phyloP scores from a whole-genome alignment of 2,329 filamentous ascomycete species.

The Aureobasidium zeae region DNA sequence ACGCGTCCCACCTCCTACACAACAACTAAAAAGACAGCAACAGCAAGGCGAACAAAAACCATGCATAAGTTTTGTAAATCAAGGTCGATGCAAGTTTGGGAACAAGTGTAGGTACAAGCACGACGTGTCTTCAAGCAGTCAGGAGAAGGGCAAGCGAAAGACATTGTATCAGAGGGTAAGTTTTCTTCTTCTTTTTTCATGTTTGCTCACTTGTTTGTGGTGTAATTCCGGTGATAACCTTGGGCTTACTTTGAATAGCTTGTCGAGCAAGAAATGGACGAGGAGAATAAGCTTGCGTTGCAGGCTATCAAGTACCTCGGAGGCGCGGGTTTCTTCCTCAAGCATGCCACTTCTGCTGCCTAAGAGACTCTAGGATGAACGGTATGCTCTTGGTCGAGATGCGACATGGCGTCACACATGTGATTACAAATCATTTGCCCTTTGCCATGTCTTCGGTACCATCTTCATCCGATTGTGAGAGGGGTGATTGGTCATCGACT shows the following conservation, averaged over 20 bases:
- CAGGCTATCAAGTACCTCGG: conserved; percentile 40
- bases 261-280: conserved; percentile 38
- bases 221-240: no score
- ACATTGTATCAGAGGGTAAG: conserved; percentile 19
- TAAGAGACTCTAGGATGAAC: no score
- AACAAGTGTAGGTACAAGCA: conserved; percentile 28
- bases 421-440: no score
- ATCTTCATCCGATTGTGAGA: no score
- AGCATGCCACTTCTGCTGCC: conserved; percentile 5
- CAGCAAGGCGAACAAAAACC: conserved; percentile 14
- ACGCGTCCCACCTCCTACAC: conserved; percentile 15
- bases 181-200: not conserved
- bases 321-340: conserved; percentile 32
- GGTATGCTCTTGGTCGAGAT: no score
- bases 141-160: conserved; percentile 15
- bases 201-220: no score
- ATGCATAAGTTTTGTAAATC: conserved; percentile 27
- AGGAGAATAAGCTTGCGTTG: conserved; percentile 34
- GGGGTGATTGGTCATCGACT: no score
- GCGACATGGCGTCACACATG: no score
- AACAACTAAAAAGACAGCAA: not conserved
- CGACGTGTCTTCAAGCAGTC: conserved; percentile 18
- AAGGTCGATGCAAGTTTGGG: conserved; percentile 28
- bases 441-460: no score
- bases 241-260: no score